Evolutionary conservation across 1,284 basidiomycete genomes (phyloP), one percentile per base, ranked within the genome.

Genomic region (Pulveroboletus sp.): DNA sequence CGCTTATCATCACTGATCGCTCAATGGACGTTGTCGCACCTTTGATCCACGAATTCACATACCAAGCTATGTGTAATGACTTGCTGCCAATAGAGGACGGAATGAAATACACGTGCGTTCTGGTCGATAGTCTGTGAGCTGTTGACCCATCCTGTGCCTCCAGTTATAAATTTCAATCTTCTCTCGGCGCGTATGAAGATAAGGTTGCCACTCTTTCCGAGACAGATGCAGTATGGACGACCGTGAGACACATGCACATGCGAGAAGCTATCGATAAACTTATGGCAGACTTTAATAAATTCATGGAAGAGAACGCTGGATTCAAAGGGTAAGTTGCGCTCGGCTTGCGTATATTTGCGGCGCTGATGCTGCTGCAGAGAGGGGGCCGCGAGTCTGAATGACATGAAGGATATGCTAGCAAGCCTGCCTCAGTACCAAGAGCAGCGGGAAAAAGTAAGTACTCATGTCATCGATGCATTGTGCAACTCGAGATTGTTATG

Each of bases 401-500:
- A 98, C 73, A 95, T 99, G 91, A 97, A 98, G 72, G 96, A 99
- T 68, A 98, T 99, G 96, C 80, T 99, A 44, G 97, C 97, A 21
- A 92, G 80, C 65, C 71, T 99, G 57, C 95, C 96, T 4, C 94
- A 98, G 72, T 97, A 94, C 70, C 93, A 97, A 73, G 93, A 96
- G 61, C 92, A 93, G 64, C 86, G 96, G 63, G 95, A 99, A 71
- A 94, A 95, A 81, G 92, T 87, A 47, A n/a, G 58, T 58, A 21
- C n/a, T 26, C 8, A 29, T 53, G 9, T 9, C 16, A 33, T 10
- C 35, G 32, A 39, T 15, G 36, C 36, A 24, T 40, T 26, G 19
- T n/a, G 1, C 33, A 9, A 50, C 48, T 49, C 7, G n/a, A 56
- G 52, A 16, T 21, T 29, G 16, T 39, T 19, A 26, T 19, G 7